Evolutionary conservation across 2,329 filamentous ascomycete species (phyloP).

Genomic region (Paecilomyces sp.): DNA sequence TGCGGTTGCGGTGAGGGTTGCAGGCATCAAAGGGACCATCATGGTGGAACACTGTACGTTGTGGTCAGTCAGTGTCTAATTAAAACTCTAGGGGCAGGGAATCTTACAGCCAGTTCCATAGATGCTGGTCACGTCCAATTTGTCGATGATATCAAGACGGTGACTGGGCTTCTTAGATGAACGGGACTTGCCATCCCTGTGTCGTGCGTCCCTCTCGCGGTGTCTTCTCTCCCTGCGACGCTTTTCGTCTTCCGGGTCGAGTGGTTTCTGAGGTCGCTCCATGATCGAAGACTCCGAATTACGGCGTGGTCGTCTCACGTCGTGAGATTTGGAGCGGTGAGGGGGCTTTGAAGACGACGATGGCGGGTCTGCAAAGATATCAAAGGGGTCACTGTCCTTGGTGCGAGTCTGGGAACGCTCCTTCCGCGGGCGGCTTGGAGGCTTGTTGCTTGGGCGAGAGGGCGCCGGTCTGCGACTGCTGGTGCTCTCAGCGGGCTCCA

Average conservation of each 20-base stretch:
- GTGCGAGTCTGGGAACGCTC: conserved; percentile 16
- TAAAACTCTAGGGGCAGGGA: neutral
- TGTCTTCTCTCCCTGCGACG: conserved; percentile 42
- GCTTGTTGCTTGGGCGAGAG: conserved; percentile 18
- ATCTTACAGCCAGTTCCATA: conserved; percentile 82
- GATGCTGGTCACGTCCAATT: conserved; percentile 91
- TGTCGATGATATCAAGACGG: conserved; percentile 82
- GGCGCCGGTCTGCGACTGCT: conserved; percentile 30
- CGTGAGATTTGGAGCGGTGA: conserved; percentile 24
- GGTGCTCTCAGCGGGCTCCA: conserved; percentile 24
- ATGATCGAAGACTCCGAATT: conserved; percentile 60
- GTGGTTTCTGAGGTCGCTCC: conserved; percentile 41
- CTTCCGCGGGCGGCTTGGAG: conserved; percentile 17
- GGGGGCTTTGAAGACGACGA: conserved; percentile 16
- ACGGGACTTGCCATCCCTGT: conserved; percentile 30
- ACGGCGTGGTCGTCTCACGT: conserved; percentile 45
- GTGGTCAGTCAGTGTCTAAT: neutral
- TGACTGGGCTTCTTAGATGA: conserved; percentile 32
- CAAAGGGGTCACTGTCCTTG: conserved; percentile 28
- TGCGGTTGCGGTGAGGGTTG: conserved; percentile 87
- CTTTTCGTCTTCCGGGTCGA: conserved; percentile 44
- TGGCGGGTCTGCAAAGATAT: conserved; percentile 43
- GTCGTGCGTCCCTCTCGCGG: conserved; percentile 43
- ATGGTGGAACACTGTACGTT: conserved; percentile 76
- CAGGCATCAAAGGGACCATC: conserved; percentile 96